Base-by-base conservation (phyloP, 805 yeast genomes). In the Candida schatavii region DNA sequence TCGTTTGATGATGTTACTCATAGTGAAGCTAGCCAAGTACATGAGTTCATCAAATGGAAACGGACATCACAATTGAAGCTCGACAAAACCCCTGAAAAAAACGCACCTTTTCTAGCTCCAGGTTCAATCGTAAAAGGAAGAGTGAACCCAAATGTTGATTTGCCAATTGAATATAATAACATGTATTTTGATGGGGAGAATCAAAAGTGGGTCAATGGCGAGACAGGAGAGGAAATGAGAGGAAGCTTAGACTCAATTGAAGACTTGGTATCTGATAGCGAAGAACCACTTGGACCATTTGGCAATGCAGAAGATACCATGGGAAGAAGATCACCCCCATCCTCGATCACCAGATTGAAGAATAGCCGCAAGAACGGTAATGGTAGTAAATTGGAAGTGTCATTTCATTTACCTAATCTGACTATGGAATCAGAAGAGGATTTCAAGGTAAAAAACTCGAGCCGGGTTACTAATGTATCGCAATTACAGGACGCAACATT, bases 401-500 rank as follows among this genome's bases (percentile, higher is more conserved):
- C 75, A 1, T 70, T 70, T 42, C 70, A 65, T 37, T 47, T 68
- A 20, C 72, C 72, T 1, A 61, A 57, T 31, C 37, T 48, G 41
- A 52, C 52, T 27, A 25, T 40, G 7, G 46, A 46, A 26, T 40
- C 39, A 17, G 22, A 39, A 20, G 40, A 51, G 25, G 47, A 45
- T 6, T 42, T 45, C 45, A 21, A 41, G 49, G 27, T 55, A 48
- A 31, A 66, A 72, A 31, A 31, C 18, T 14, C 20, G 11, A 31
- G 35, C 11, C 22, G 22, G 39, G 70, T 73, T 2, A 75, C 80
- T 0, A 62, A 62, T 17, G 50, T 66, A 2, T 70, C 78, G 2
- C 70, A 70, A 22, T 40, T 74, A 4, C 59, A 62, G 10, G 74
- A 75, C 35, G 40, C 74, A 3, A 72, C 81, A 3, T 78, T 77